A percentile compares a stretch with the other conserved stretches of the same genome.
These are phyloP conservation scores for Dendrobium officinale DNA, from an alignment of 106 monocot genomes.

Conservation along the genomic window DNA sequence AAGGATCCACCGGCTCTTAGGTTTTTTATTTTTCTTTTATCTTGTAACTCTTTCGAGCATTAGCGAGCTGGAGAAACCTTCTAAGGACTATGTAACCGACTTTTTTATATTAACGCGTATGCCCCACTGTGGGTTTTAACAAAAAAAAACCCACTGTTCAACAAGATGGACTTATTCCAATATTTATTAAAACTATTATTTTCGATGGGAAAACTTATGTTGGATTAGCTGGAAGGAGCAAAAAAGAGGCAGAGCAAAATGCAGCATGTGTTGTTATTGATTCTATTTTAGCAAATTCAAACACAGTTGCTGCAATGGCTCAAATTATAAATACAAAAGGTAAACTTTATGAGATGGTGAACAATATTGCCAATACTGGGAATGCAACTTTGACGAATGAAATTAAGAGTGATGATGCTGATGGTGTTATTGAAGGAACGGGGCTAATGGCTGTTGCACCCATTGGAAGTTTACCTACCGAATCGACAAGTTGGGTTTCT, in stretches of 20 bases:
- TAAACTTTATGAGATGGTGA: constrained; percentile 12
- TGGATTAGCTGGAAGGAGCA: constrained; percentile 25
- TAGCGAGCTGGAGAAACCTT: no score
- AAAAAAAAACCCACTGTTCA: no score
- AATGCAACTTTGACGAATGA: neutral
- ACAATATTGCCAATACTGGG: neutral
- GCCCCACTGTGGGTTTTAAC: no score
- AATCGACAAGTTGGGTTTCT: no score
- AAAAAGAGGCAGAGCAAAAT: constrained; percentile 62
- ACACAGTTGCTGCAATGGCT: constrained; percentile 17
- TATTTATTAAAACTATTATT: no score
- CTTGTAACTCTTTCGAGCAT: no score
- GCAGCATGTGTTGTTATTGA: constrained; percentile 48
- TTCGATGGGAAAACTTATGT: no score
- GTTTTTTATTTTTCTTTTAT: no score
- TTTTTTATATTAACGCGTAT: no score
- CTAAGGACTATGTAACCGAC: no score
- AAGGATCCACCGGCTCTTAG: no score
- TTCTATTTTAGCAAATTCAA: constrained; percentile 43
- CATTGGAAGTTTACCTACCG: neutral
- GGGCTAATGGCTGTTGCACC: neutral
- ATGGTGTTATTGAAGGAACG: neutral
- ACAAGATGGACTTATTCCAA: no score
- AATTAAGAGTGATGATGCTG: neutral
- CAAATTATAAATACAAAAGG: constrained; percentile 41